Evolutionary conservation across 352 stramenopile species (phyloP).

Genomic region (Phytophthora citricola): DNA sequence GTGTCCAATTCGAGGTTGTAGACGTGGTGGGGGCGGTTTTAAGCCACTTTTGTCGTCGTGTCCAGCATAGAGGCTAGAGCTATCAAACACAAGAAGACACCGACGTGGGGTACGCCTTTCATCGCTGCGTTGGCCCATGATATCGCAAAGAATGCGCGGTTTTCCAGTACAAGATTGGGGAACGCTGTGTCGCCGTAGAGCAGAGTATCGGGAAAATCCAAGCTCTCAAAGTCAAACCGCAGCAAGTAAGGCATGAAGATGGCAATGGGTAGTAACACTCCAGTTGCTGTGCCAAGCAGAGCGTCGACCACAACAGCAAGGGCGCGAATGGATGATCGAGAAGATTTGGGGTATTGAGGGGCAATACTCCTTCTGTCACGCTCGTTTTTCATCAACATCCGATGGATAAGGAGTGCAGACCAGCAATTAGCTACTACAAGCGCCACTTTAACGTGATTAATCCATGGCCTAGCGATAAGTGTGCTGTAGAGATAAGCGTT

Average conservation of each 20-base stretch:
- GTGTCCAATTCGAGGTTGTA: neutral
- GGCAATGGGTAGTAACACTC: constrained; percentile 17
- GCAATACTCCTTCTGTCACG: neutral
- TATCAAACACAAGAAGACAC: constrained; percentile 42
- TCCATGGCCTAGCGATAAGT: constrained; percentile 50
- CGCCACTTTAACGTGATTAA: constrained; percentile 55
- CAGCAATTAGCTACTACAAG: constrained; percentile 54
- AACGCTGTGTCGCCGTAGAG: constrained; percentile 57
- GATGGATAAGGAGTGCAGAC: constrained; percentile 31
- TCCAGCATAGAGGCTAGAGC: constrained; percentile 28
- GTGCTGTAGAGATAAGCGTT: constrained; percentile 48
- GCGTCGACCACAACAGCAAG: constrained; percentile 24
- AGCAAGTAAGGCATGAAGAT: constrained; percentile 26
- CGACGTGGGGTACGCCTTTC: constrained; percentile 45
- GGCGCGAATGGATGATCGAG: neutral
- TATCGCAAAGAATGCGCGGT: constrained; percentile 45
- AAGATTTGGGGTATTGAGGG: neutral
- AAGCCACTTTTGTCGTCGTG: neutral
- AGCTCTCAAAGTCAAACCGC: constrained; percentile 38
- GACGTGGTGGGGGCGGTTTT: neutral
- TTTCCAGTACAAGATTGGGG: constrained; percentile 53
- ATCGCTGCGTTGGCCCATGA: constrained; percentile 31
- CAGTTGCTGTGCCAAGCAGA: neutral
- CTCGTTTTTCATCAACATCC: neutral
- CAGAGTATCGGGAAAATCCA: constrained; percentile 38